A percentile compares a stretch with the other conserved stretches of the same genome.
phyloP scores from a whole-genome alignment of 306 rosid genomes.

The Cucurbita pepo region DNA sequence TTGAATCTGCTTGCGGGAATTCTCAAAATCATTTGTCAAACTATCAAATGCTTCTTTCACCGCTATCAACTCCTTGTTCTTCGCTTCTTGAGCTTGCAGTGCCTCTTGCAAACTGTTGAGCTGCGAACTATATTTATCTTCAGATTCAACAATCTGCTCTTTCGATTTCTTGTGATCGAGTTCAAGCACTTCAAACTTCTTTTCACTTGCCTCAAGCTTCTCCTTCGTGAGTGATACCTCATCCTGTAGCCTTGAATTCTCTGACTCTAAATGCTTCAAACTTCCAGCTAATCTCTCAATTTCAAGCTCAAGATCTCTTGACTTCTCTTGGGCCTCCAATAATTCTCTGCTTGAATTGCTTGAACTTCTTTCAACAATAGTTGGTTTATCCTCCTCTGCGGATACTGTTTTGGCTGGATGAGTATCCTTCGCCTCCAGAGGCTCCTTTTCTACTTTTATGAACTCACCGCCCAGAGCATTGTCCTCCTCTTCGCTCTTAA shows the following conservation, averaged over 20 bases:
- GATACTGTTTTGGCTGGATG: constrained; percentile 8
- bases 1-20: constrained; percentile 44
- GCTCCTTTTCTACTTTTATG: constrained; percentile 84
- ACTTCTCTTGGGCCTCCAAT: constrained; percentile 77
- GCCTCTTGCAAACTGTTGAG: constrained; percentile 52
- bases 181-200: constrained; percentile 48
- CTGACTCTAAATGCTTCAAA: constrained; percentile 60
- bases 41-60: constrained; percentile 60
- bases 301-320: constrained; percentile 59
- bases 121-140: constrained; percentile 48
- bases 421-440: constrained; percentile 28
- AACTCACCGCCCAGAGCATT: constrained; percentile 76
- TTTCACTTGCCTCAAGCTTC: constrained; percentile 47
- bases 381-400: constrained; percentile 22
- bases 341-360: constrained; percentile 51
- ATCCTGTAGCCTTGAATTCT: constrained; percentile 52
- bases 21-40: constrained; percentile 45
- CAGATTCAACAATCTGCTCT: constrained; percentile 42
- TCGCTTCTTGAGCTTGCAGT: constrained; percentile 49
- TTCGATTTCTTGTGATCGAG: constrained; percentile 47
- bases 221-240: constrained; percentile 45
- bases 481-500: constrained; percentile 77
- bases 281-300: constrained; percentile 36
- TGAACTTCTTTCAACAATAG: constrained; percentile 35
- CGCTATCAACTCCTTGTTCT: constrained; percentile 44